Evolutionary conservation across 2,329 filamentous ascomycete genomes (phyloP), one percentile per base, ranked within the genome.

Genomic region (Cercospora sp.): DNA sequence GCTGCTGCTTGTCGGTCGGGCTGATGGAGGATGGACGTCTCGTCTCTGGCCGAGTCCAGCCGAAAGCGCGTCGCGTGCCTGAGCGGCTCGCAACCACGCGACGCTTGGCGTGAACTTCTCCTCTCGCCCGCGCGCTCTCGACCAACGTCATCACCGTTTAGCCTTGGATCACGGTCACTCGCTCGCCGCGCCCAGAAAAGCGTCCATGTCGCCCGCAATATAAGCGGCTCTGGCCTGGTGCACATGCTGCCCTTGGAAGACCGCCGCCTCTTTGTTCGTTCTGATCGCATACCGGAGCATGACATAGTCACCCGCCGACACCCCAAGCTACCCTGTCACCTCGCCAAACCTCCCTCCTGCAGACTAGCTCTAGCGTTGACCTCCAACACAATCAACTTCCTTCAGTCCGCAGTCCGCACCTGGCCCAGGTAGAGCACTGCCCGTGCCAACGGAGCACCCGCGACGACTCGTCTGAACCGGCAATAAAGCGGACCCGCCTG

Each of bases 391-490:
- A 20, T 53, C 63, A 23, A 61, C 71, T 70, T 75, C 72, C 73
- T 68, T 69, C 73, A 69, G 72, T 71, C 73, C 73, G 73, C 73
- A 68, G 72, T 71, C 73, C 73, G 73, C 53, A 60, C 30, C 58
- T 31, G 63, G 45, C 6, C 33, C 33, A 16, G 33, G 33, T 6
- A 40, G 33, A 40, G 33, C 13, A n/a, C 33, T 40, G 33, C 33
- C 33, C 62, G 66, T 58, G 16, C 57, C 55, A 48, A 57, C 66
- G 66, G 61, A 64, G 53, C 28, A 36, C 61, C 23, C 53, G 23
- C 31, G 31, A 36, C 26, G 20, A 26, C 60, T 67, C 40, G 30
- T 65, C 30, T 23, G 33, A 55, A 45, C 69, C 18, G 59, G 55
- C 62, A 58, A 30, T 16, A 18, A 20, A 28, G 61, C 26, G 63